These are phyloP conservation scores for Paraphaeosphaeria sporulosa DNA, from an alignment of 2,329 filamentous ascomycete species.

Conservation along the genomic window DNA sequence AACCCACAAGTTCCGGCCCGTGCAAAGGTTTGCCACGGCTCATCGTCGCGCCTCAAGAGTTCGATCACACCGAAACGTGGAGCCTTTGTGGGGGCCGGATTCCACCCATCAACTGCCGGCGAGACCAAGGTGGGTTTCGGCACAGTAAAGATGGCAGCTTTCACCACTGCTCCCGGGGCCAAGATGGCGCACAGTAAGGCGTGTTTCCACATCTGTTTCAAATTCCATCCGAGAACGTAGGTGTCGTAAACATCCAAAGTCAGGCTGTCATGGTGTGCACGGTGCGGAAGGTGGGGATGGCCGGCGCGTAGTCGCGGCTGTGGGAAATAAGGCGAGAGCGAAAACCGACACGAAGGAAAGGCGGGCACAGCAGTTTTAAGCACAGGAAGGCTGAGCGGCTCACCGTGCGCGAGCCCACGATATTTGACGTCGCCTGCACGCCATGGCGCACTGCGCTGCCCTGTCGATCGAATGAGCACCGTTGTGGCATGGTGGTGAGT, in stretches of 20 bases:
- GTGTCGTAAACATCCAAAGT: slow-evolving; percentile 16
- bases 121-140: slow-evolving; percentile 38
- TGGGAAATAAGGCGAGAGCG: slow-evolving; percentile 6
- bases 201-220: slow-evolving; percentile 32
- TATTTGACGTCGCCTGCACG: slow-evolving; percentile 19
- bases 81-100: slow-evolving; percentile 40
- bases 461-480: slow-evolving; percentile 20
- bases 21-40: slow-evolving; percentile 6
- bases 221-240: slow-evolving; percentile 24
- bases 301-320: slow-evolving; percentile 1
- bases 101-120: slow-evolving; percentile 36
- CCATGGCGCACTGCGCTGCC: slow-evolving; percentile 16
- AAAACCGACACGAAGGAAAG: slow-evolving; percentile 13
- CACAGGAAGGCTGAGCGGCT: slow-evolving; percentile 22
- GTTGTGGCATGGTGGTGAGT: slow-evolving; percentile 20
- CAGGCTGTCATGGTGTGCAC: slow-evolving; percentile 15
- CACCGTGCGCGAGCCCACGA: slow-evolving; percentile 13
- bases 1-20: slow-evolving; percentile 41
- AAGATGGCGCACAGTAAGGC: slow-evolving; percentile 34
- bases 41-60: slow-evolving; percentile 35
- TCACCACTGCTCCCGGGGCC: slow-evolving; percentile 32
- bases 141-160: slow-evolving; percentile 37
- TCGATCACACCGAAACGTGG: slow-evolving; percentile 30
- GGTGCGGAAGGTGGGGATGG: not conserved
- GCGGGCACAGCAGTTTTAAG: slow-evolving; percentile 13